Base-by-base conservation (phyloP, 1,139 yeast species). In the Hansenula lynferdii region DNA sequence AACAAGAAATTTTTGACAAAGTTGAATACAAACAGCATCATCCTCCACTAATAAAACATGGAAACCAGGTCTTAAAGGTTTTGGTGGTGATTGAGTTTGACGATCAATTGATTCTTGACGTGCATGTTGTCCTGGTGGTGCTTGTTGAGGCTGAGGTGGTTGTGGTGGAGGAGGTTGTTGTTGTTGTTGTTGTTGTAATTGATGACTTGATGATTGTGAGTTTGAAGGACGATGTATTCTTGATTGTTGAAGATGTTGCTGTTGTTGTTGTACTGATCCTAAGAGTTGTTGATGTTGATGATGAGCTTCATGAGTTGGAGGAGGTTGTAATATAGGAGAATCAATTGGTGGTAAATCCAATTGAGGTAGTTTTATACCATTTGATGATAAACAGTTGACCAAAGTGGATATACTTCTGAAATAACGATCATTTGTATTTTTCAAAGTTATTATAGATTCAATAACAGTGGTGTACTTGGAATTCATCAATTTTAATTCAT, bases 1-100 rank as follows among this genome's bases (percentile, higher is more conserved):
- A 52, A 79, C 77, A 45, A 92, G 62, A 56, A 90, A 86, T 57
- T 85, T 85, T 16, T 85, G 71, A 53, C 92, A 84, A 22, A 84
- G 64, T 50, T 80, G 85, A 38, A 89, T 83, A 51, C 94, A 85
- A 27, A 85, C 89, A 35, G 79, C 78, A 57, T 87, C 96, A 61
- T 87, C 96, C 59, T 87, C 95, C 6, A 87, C 96, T 19, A 87
- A 63, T 32, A 87, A 63, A 1, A 85, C 95, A 57, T 78, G 89
- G 61, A 79, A 80, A 3, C 68, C 69, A 8, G 63, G 62, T 20
- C 57, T 53, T 20, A 64, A 41, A 6, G 23, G 45, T 24, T 43
- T 40, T 18, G 43, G 39, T 8, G 54, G 44, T 4, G 49, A 32
- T 23, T 40, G 50, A 19, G 40, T 41, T 19, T 40, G 41, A n/a